Percentiles rank a stretch among this genome's conserved stretches.
phyloP scores from a whole-genome alignment of 2,329 filamentous ascomycete species.

The Colletotrichum sp. region DNA sequence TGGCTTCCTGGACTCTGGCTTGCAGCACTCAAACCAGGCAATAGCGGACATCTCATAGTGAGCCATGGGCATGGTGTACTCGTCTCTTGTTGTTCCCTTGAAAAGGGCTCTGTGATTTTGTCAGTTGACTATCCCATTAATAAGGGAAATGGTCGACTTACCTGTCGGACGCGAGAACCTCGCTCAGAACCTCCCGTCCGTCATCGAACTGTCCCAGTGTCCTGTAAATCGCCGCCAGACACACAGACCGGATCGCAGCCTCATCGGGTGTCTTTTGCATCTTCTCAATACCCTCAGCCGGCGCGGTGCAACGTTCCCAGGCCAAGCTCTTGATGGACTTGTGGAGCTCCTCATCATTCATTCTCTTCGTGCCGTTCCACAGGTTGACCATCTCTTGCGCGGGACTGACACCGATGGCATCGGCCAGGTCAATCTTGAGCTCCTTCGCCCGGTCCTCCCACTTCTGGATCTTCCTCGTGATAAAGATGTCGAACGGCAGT shows the following conservation, averaged over 20 bases:
- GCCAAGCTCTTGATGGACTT: constrained; percentile 66
- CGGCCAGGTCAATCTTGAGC: constrained; percentile 71
- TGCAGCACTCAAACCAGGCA: constrained; percentile 73
- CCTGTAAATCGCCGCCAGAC: constrained; percentile 70
- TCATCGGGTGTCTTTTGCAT: constrained; percentile 64
- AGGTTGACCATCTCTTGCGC: constrained; percentile 92
- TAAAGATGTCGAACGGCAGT: constrained; percentile 87
- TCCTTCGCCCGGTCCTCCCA: constrained; percentile 81
- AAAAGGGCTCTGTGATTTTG: constrained; percentile 48
- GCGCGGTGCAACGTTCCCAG: constrained; percentile 66
- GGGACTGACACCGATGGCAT: constrained; percentile 82
- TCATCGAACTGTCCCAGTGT: constrained; percentile 67
- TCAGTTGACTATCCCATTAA: not conserved
- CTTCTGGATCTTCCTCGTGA: constrained; percentile 82
- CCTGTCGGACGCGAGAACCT: constrained; percentile 71
- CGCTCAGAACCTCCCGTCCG: constrained; percentile 68
- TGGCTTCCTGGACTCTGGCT: constrained; percentile 31
- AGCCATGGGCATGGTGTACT: constrained; percentile 75
- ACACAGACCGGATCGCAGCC: constrained; percentile 67
- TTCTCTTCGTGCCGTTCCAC: constrained; percentile 88
- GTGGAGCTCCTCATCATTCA: constrained; percentile 70
- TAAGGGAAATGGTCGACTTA: constrained; percentile 31
- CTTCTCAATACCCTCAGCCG: constrained; percentile 42
- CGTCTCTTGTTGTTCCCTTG: constrained; percentile 67
- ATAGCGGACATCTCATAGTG: constrained; percentile 88